Conservation (phyloP, 495 filamentous ascomycete species). For the Podospora comata region DNA sequence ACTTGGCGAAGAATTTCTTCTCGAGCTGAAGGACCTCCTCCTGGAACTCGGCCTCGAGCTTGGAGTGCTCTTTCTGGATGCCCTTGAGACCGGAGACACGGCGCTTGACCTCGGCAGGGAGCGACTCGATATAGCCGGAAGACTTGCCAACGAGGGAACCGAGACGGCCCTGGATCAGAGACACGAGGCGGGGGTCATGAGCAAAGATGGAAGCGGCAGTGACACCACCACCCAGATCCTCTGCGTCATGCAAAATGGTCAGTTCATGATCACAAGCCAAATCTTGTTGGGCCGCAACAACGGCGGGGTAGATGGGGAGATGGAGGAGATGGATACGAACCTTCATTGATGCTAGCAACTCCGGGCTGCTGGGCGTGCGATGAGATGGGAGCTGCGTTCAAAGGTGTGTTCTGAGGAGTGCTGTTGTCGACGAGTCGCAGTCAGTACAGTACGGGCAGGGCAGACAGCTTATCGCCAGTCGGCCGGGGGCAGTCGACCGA, state of each 20-base stretch:
- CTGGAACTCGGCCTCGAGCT: slow-evolving; percentile 96
- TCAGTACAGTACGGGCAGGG: slow-evolving; percentile 33
- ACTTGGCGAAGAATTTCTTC: slow-evolving; percentile 99
- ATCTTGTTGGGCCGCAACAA: slow-evolving; percentile 29
- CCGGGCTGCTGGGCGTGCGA: slow-evolving; percentile 95
- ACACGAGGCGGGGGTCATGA: slow-evolving; percentile 85
- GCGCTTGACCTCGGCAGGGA: slow-evolving; percentile 81
- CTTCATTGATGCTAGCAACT: slow-evolving; percentile 95
- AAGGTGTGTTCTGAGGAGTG: slow-evolving; percentile 95
- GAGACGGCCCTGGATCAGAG: slow-evolving; percentile 96
- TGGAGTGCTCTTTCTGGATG: slow-evolving; percentile 97
- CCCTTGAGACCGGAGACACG: slow-evolving; percentile 94
- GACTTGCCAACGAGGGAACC: slow-evolving; percentile 89
- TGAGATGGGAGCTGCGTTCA: slow-evolving; percentile 91
- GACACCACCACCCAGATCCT: slow-evolving; percentile 68
- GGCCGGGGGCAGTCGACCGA: slow-evolving; percentile 8
- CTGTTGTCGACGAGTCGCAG: slow-evolving; percentile 40
- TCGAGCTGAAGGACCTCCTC: slow-evolving; percentile 96
- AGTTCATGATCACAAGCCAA: slow-evolving; percentile 7
- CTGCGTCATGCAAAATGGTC: slow-evolving; percentile 48
- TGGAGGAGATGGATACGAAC: slow-evolving; percentile 48
- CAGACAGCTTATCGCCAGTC: slow-evolving; percentile 21
- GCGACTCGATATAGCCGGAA: slow-evolving; percentile 96
- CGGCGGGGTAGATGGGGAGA: neutral
- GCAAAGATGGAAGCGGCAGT: slow-evolving; percentile 89